Evolutionary conservation across 768 basidiomycete species (phyloP).

Genomic region (Pleurotus ostreatus): DNA sequence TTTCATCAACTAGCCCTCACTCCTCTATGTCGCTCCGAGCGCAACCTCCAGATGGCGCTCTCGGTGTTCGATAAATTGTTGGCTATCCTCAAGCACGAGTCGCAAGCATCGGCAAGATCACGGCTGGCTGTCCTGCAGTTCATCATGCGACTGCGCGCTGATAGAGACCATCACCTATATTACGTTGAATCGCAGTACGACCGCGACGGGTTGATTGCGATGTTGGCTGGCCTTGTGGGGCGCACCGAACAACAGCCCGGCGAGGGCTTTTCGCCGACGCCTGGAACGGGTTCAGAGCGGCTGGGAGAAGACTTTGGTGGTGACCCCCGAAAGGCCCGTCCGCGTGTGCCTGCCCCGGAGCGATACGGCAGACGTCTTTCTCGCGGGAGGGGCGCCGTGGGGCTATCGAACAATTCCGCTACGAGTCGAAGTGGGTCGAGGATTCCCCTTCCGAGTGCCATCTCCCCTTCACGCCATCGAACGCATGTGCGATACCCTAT

Average conservation of each 20-base stretch:
- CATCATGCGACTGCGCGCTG: slow-evolving; percentile 82
- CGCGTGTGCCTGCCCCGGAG: slow-evolving; percentile 43
- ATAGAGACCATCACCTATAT: slow-evolving; percentile 85
- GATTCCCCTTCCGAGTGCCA: slow-evolving; percentile 23
- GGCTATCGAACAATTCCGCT: slow-evolving; percentile 36
- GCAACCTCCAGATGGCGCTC: slow-evolving; percentile 49
- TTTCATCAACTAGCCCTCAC: slow-evolving; percentile 74
- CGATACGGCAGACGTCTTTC: slow-evolving; percentile 47
- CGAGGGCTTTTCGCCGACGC: neutral
- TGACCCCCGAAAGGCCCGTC: slow-evolving; percentile 40
- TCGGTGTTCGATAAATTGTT: slow-evolving; percentile 51
- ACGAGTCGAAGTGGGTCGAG: slow-evolving; percentile 64
- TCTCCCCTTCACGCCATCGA: slow-evolving; percentile 14
- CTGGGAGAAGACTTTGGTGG: slow-evolving; percentile 14
- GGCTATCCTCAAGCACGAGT: slow-evolving; percentile 36
- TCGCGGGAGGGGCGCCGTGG: slow-evolving; percentile 44
- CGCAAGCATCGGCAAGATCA: slow-evolving; percentile 45
- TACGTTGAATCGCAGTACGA: slow-evolving; percentile 54
- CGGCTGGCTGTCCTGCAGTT: slow-evolving; percentile 79
- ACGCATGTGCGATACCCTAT: slow-evolving; percentile 33
- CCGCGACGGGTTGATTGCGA: slow-evolving; percentile 48
- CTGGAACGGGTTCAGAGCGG: slow-evolving; percentile 9
- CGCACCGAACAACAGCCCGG: slow-evolving; percentile 31
- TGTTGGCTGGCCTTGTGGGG: slow-evolving; percentile 62
- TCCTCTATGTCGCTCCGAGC: slow-evolving; percentile 44